Evolutionary conservation across 257 asterid genomes (phyloP), one percentile per base, ranked within the genome.

Genomic region (Solanum okadae): DNA sequence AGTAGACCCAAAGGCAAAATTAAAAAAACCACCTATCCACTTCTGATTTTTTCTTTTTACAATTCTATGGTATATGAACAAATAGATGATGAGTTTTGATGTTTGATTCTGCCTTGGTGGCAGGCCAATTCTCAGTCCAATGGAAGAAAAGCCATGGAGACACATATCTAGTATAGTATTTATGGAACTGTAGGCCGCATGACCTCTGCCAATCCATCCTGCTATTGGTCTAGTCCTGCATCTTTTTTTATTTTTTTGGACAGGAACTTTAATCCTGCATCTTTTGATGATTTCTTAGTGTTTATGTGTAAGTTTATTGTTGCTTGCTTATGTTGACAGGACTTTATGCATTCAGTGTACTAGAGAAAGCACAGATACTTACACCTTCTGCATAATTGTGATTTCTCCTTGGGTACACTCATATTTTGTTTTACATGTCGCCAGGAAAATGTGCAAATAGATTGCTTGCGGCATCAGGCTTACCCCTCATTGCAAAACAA

Each of bases 381-480:
- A 25, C 34, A 46, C 85, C 67, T 79, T 79, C 85, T 44, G 67
- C 18, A 16, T 27, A 25, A 27, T 81, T 81, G 27, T 46, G 86
- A 46, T 49, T 79, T 81, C 29, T 81, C 27, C 8, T 81, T 29
- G 18, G 86, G 6, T 81, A 29, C 3, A 9, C 14, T 5, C n/a
- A 31, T 81, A 29, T 46, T 46, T 79, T 46, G 29, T 81, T 81
- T 81, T 44, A 16, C 42, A 81, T 49, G 68, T 49, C 20, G 87
- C 91, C 98, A 96, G 99, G 99, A 84, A 97, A 97, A 95, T 97
- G 99, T 92, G 99, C 99, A 35, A 97, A 97, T 85, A 92, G 96
- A 25, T 90, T 96, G 93, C 99, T 97, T 86, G 94, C 95, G 14
- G 85, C 98, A 73, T 97, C 99, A 38, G 99, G 99, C 85, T 93